Evolutionary conservation across 169 alveolate species (phyloP).

Genomic region (Plasmodium berghei): DNA sequence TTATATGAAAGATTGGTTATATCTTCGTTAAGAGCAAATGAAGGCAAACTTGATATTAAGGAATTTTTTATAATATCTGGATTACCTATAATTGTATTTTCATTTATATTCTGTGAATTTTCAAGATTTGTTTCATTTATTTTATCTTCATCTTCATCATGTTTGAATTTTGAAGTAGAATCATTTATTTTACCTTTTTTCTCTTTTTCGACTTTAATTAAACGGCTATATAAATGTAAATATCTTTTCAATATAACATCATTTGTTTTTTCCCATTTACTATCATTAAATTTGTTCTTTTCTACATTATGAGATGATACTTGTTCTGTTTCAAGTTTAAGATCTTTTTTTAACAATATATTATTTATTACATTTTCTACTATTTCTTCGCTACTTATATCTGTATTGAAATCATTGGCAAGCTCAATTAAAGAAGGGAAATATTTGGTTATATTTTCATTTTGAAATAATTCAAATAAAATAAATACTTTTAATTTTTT

Average conservation of each 20-base stretch:
- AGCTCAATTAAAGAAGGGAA: slow-evolving; percentile 24
- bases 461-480: slow-evolving; percentile 49
- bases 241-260: not conserved
- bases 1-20: slow-evolving; percentile 45
- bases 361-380: slow-evolving; percentile 23
- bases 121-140: not conserved
- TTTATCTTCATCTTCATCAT: no score
- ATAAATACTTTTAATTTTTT: slow-evolving; percentile 36
- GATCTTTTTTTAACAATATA: not conserved
- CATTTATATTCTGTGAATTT: not conserved
- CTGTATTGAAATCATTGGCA: slow-evolving; percentile 1
- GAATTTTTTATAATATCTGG: slow-evolving; percentile 10
- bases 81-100: slow-evolving; percentile 1
- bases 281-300: not conserved
- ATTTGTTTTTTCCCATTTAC: not conserved
- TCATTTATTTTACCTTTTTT: not conserved
- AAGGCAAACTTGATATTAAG: slow-evolving; percentile 32
- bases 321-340: not conserved
- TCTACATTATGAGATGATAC: not conserved
- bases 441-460: slow-evolving; percentile 25
- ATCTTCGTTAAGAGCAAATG: slow-evolving; percentile 68
- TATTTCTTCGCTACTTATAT: slow-evolving; percentile 35
- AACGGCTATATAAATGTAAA: no score
- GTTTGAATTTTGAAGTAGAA: not conserved
- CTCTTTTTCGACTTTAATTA: no score